phyloP scores from a whole-genome alignment of 106 monocot species.

The Platanthera guangdongensis region DNA sequence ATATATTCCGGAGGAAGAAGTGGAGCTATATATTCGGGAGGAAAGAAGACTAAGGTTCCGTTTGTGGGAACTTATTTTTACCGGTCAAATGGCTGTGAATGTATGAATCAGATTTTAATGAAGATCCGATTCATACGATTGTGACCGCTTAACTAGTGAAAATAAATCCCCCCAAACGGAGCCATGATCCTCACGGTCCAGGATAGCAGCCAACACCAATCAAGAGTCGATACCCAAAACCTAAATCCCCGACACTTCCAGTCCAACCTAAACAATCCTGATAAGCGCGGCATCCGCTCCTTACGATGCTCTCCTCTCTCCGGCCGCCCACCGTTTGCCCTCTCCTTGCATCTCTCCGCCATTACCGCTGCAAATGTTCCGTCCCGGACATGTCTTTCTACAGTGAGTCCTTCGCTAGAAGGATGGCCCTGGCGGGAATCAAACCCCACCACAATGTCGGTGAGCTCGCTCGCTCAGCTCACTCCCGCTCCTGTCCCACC shows the following conservation, averaged over 20 bases:
- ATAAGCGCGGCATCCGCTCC: neutral
- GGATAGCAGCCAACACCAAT: no score
- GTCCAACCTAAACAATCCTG: neutral
- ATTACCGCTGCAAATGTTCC: conserved; percentile 35
- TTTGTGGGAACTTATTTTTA: no score
- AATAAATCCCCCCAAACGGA: no score
- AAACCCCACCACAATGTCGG: conserved; percentile 86
- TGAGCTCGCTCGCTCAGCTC: conserved; percentile 2
- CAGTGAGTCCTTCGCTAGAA: conserved; percentile 51
- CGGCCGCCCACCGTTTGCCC: conserved; percentile 14
- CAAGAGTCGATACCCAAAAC: neutral
- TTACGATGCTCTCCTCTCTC: conserved; percentile 24
- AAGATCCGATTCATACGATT: no score
- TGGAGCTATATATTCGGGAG: no score
- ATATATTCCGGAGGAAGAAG: no score
- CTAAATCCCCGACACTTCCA: neutral
- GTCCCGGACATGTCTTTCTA: conserved; percentile 32
- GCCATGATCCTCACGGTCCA: no score
- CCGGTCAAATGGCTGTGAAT: no score
- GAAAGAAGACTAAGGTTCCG: no score
- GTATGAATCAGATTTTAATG: no score
- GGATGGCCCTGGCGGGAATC: conserved; percentile 87
- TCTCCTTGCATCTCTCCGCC: conserved; percentile 43
- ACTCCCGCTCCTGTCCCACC: neutral
- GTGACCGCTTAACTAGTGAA: no score